Percentiles rank a stretch among this genome's conserved stretches.
Evolutionary conservation across 768 basidiomycete species (phyloP).

Genomic region (Boletus pseudopeckii): DNA sequence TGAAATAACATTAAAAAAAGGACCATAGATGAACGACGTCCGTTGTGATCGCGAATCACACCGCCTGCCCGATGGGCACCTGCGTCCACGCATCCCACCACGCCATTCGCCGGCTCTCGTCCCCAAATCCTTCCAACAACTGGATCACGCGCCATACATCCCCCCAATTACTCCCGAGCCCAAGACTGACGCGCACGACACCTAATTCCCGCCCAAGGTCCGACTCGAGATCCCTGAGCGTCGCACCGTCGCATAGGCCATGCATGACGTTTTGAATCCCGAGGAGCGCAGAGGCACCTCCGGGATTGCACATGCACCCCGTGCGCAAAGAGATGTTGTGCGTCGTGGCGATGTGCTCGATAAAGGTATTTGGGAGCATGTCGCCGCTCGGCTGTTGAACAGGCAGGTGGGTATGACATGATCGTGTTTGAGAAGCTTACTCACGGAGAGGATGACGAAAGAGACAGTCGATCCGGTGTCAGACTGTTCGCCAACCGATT

Average conservation of each 20-base stretch:
- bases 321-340: conserved; percentile 73
- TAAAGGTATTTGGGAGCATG: conserved; percentile 68
- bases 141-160: conserved; percentile 62
- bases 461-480: conserved; percentile 64
- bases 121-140: conserved; percentile 46
- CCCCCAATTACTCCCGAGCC: conserved; percentile 73
- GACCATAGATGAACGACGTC: no score
- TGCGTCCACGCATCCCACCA: conserved; percentile 43
- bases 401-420: not conserved
- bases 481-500: conserved; percentile 58
- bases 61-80: conserved; percentile 33
- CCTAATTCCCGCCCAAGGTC: conserved; percentile 66
- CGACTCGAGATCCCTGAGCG: conserved; percentile 58
- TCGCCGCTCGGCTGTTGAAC: conserved; percentile 54
- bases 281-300: conserved; percentile 70
- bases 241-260: conserved; percentile 54
- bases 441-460: conserved; percentile 59
- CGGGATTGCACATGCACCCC: conserved; percentile 88
- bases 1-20: not conserved
- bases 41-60: conserved; percentile 16
- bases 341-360: conserved; percentile 64
- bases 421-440: conserved; percentile 24
- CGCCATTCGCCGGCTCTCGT: conserved; percentile 32
- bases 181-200: conserved; percentile 74
- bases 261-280: conserved; percentile 66